A percentile compares a stretch with the other conserved stretches of the same genome.
Evolutionary conservation across 192 early-diverging fungal genomes (phyloP).

Genomic region (Backusella parvicylindrica): DNA sequence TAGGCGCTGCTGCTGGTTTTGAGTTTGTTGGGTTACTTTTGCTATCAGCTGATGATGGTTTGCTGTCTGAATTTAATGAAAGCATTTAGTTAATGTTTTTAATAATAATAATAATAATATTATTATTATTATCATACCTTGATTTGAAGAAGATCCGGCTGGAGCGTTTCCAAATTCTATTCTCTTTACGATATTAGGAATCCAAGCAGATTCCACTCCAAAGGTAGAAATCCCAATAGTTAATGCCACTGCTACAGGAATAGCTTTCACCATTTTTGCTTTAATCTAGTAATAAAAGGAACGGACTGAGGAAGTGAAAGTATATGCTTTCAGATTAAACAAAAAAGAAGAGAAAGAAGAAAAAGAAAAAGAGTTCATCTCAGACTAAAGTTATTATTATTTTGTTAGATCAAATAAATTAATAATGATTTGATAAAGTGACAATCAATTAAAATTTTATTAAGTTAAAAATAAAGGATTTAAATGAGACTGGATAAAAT

Average conservation of each 20-base stretch:
- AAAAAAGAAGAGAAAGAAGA: not conserved
- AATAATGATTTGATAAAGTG: not conserved
- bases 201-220: not conserved
- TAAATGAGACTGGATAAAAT: not conserved
- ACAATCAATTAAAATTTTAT: not conserved
- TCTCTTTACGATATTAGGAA: not conserved
- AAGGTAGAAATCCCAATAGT: not conserved
- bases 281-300: not conserved
- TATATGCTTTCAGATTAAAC: not conserved
- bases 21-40: not conserved
- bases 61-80: not conserved
- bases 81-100: not conserved
- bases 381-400: not conserved
- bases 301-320: not conserved
- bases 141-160: not conserved
- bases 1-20: not conserved
- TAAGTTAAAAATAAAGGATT: constrained; percentile 2
- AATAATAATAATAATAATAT: not conserved
- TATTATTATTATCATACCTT: not conserved
- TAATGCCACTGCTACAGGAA: not conserved
- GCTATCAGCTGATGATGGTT: not conserved
- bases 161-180: not conserved
- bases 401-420: not conserved
- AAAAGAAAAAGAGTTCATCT: not conserved
- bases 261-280: not conserved